Evolutionary conservation across 805 yeast species (phyloP).

Genomic region (Lipomyces anomalus): DNA sequence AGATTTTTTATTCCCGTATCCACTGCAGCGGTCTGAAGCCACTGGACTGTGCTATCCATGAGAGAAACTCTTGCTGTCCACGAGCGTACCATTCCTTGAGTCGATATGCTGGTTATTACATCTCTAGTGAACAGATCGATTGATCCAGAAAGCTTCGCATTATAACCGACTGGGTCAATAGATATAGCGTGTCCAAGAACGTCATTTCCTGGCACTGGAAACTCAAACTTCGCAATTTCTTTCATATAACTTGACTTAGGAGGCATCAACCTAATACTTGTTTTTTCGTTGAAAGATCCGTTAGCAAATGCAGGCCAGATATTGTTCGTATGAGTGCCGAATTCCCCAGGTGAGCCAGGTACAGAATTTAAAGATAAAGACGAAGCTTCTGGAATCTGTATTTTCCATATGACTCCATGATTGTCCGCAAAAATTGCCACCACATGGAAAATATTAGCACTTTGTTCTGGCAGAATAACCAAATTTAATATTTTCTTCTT

Average conservation of each 20-base stretch:
- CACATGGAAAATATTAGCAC: constrained; percentile 6
- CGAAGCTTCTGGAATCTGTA: constrained; percentile 12
- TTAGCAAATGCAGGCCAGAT: neutral
- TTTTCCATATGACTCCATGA: constrained; percentile 25
- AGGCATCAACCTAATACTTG: neutral
- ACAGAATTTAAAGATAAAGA: too few species aligned
- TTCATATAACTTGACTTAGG: constrained; percentile 1
- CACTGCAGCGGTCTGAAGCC: constrained; percentile 50
- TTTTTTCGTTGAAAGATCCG: constrained; percentile 1
- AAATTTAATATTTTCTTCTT: constrained; percentile 22
- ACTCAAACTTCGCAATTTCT: constrained; percentile 17
- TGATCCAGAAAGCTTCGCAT: constrained; percentile 34
- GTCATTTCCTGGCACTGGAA: constrained; percentile 31
- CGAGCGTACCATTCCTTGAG: constrained; percentile 44
- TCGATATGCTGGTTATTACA: constrained; percentile 56
- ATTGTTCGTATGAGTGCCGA: neutral
- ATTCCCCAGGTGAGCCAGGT: too few species aligned
- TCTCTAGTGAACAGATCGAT: constrained; percentile 38
- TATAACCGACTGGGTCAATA: constrained; percentile 65
- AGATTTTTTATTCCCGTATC: constrained; percentile 53
- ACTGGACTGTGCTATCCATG: constrained; percentile 34
- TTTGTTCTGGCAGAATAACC: constrained; percentile 36
- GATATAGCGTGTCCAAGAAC: constrained; percentile 32
- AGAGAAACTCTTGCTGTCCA: constrained; percentile 40
- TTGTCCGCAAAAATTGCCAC: constrained; percentile 25